Evolutionary conservation across 805 yeast genomes (phyloP).

Genomic region (Vanderwaltozyma polyspora): DNA sequence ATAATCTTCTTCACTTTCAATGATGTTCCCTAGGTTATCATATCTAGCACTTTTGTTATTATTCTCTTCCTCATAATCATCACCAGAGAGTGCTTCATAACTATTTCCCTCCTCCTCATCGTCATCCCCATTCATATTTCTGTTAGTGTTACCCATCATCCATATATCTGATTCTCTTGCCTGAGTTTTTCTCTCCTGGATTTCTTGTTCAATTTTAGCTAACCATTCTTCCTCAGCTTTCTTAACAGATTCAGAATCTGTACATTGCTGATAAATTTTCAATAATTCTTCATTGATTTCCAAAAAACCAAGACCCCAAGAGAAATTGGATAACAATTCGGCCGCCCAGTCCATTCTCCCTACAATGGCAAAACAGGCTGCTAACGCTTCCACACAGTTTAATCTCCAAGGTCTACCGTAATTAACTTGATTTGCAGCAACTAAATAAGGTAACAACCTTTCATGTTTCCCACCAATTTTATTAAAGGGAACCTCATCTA

Average conservation of each 20-base stretch:
- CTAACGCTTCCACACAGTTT: constrained; percentile 94
- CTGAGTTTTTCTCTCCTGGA: constrained; percentile 45
- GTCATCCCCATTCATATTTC: constrained; percentile 21
- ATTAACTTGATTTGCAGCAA: constrained; percentile 95
- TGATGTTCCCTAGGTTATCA: constrained; percentile 17
- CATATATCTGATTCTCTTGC: constrained; percentile 52
- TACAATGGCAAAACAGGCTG: constrained; percentile 91
- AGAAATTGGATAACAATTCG: constrained; percentile 61
- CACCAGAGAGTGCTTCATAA: constrained; percentile 16
- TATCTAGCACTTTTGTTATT: constrained; percentile 3
- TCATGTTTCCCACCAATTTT: constrained; percentile 88
- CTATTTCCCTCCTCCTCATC: constrained; percentile 10
- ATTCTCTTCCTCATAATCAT: constrained; percentile 3
- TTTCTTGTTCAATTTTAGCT: constrained; percentile 54
- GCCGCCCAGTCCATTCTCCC: constrained; percentile 88
- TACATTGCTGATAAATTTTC: constrained; percentile 63
- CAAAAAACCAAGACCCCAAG: constrained; percentile 89
- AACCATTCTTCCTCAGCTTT: constrained; percentile 70
- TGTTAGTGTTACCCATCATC: constrained; percentile 70
- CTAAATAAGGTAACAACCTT: constrained; percentile 77
- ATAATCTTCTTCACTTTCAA: constrained; percentile 15
- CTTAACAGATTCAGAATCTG: constrained; percentile 65
- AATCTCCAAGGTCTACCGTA: constrained; percentile 93
- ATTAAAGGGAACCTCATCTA: constrained; percentile 92
- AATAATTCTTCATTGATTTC: constrained; percentile 71